phyloP scores from a whole-genome alignment of 352 stramenopile genomes.

The Phytophthora parvispora region DNA sequence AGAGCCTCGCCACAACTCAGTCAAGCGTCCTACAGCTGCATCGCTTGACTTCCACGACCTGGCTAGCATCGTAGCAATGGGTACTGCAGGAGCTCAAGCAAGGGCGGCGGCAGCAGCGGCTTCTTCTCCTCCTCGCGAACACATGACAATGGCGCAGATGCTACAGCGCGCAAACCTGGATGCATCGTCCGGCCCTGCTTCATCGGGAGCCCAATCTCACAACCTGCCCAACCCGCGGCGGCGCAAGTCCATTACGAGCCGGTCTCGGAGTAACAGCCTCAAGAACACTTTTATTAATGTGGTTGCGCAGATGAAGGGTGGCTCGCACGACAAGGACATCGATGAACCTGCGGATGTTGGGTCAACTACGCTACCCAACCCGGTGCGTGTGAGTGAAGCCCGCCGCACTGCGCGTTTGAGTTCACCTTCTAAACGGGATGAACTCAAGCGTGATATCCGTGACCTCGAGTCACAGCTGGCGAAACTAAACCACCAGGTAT shows the following conservation, averaged over 20 bases:
- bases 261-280: conserved; percentile 75
- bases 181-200: conserved; percentile 3
- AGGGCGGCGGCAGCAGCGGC: conserved; percentile 7
- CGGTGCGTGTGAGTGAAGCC: conserved; percentile 32
- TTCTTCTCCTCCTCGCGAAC: conserved; percentile 28
- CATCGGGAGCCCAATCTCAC: conserved; percentile 15
- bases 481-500: conserved; percentile 74
- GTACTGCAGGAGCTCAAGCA: conserved; percentile 35
- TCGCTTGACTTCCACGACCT: conserved; percentile 68
- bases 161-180: conserved; percentile 40
- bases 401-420: conserved; percentile 26
- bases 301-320: conserved; percentile 66
- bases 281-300: conserved; percentile 73
- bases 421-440: conserved; percentile 56
- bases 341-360: conserved; percentile 38
- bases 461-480: conserved; percentile 69
- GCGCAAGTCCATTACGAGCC: conserved; percentile 66
- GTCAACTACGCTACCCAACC: conserved; percentile 43
- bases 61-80: conserved; percentile 50
- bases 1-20: conserved; percentile 2
- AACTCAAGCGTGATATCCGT: conserved; percentile 64
- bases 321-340: conserved; percentile 42
- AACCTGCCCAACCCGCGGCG: conserved; percentile 57
- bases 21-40: conserved; percentile 36
- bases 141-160: conserved; percentile 49